Base-by-base conservation (phyloP, 257 asterid genomes). In the Nicotiana undulata region DNA sequence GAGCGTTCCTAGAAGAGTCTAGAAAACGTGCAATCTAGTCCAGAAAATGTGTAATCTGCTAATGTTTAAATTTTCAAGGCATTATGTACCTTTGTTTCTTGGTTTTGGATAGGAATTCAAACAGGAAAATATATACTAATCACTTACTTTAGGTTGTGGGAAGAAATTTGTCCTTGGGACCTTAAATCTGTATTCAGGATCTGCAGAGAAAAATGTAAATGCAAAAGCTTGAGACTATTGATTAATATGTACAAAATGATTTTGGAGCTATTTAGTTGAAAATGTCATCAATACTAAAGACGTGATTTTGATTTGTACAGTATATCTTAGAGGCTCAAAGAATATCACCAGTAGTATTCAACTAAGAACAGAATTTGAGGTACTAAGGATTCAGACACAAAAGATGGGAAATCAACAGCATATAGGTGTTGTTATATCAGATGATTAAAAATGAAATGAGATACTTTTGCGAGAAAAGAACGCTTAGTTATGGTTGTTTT, bases 81-180 rank as follows among this genome's bases (percentile, higher is more conserved):
- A 74, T 74, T 74, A 6, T 1, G 17, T 72, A 72, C 51, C 11
- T 46, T 24, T 4, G 16, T 9, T 26, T 24, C 61, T 46, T 11
- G 40, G 61, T 24, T 49, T 32, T 0, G 15, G 17, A 24, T 6
- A 15, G 60, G 61, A 24, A 49, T 40, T 79, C 52, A 44, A 63
- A 79, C 31, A 16, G 76, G 11, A 44, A 65, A 22, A 22, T 75
- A 3, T 26, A 66, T 61, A 79, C 6, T 11, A 37, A 67, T 20
- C 64, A 77, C 97, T 86, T 79, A 91, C 99, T 56, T 92, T 93
- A 22, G 99, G 99, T 82, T 91, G 96, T 55, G 99, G 99, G 83
- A 95, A 95, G 90, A 95, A 95, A 83, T 84, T 89, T 78, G 93
- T 86, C 83, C 98, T 92, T 46, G 94, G 87, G 81, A 95, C 99